phyloP scores from a whole-genome alignment of 768 basidiomycete species.

The Mycena chlorophos region DNA sequence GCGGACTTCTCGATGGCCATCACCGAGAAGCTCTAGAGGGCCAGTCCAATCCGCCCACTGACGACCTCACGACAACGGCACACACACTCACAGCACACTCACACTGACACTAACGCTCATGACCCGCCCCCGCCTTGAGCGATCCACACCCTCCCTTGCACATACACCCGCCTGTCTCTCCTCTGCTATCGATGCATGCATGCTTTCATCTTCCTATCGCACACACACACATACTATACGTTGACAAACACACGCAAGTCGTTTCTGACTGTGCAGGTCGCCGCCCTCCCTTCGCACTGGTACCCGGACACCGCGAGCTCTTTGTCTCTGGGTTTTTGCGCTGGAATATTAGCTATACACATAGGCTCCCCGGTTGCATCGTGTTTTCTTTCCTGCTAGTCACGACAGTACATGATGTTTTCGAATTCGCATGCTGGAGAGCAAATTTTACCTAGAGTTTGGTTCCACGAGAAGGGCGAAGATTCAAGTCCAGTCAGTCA shows the following conservation, averaged over 20 bases:
- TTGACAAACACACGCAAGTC: not conserved
- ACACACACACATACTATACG: too few species aligned
- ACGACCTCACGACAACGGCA: not conserved
- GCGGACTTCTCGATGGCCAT: conserved; percentile 71
- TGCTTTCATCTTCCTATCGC: not conserved
- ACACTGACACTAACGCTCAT: not conserved
- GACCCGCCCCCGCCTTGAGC: not conserved
- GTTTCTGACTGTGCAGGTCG: not conserved
- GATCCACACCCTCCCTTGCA: not conserved
- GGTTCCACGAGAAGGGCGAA: too few species aligned
- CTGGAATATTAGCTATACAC: too few species aligned
- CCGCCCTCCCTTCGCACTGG: not conserved
- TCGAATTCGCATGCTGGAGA: too few species aligned
- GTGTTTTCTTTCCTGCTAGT: too few species aligned
- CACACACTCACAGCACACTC: not conserved
- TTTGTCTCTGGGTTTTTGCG: too few species aligned
- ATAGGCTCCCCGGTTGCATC: too few species aligned
- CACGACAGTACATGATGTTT: too few species aligned
- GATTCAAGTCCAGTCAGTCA: too few species aligned
- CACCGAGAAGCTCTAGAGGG: conserved; percentile 43
- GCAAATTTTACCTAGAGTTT: too few species aligned
- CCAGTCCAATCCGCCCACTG: not conserved
- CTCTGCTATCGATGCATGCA: not conserved
- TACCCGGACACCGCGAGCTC: too few species aligned
- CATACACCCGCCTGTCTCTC: not conserved